These are phyloP conservation scores for Pyrenophora seminiperda DNA, from an alignment of 2,329 filamentous ascomycete species.

Conservation along the genomic window DNA sequence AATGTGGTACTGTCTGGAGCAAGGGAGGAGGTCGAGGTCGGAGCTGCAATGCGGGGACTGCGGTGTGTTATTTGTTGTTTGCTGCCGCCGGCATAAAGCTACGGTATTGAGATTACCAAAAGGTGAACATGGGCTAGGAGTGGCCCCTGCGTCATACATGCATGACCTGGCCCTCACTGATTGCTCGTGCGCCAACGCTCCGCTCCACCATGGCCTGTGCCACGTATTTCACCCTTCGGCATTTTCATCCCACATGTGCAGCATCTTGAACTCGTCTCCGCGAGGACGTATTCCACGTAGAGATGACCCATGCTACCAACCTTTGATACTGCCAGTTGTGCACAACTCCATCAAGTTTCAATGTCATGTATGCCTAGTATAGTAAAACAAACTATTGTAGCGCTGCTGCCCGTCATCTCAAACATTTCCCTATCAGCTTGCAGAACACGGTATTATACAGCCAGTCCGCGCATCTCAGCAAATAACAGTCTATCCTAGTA, in stretches of 20 bases:
- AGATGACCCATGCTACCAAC: too few relatives aligned
- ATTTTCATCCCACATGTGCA: not conserved
- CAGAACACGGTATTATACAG: constrained; percentile 1
- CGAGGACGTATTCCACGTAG: too few relatives aligned
- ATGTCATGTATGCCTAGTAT: too few relatives aligned
- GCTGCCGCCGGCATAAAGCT: constrained; percentile 1
- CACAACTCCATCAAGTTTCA: not conserved
- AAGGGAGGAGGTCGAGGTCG: not conserved
- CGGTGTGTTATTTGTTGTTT: constrained; percentile 13
- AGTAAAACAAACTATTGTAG: too few relatives aligned
- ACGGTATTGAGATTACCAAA: constrained; percentile 1
- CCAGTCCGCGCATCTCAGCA: constrained; percentile 3
- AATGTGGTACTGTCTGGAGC: too few relatives aligned
- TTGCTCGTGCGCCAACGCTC: constrained; percentile 10
- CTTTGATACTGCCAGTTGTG: not conserved
- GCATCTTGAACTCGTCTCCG: not conserved
- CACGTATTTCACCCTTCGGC: constrained; percentile 12
- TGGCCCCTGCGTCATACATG: constrained; percentile 22
- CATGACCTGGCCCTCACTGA: constrained; percentile 19
- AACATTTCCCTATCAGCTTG: not conserved
- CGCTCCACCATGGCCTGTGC: constrained; percentile 3
- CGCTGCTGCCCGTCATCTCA: too few relatives aligned
- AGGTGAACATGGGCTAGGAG: constrained; percentile 2
- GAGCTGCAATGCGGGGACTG: not conserved
- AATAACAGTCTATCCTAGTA: constrained; percentile 2